Conservation (phyloP, 805 yeast species). For the Candida nonsorbophila region DNA sequence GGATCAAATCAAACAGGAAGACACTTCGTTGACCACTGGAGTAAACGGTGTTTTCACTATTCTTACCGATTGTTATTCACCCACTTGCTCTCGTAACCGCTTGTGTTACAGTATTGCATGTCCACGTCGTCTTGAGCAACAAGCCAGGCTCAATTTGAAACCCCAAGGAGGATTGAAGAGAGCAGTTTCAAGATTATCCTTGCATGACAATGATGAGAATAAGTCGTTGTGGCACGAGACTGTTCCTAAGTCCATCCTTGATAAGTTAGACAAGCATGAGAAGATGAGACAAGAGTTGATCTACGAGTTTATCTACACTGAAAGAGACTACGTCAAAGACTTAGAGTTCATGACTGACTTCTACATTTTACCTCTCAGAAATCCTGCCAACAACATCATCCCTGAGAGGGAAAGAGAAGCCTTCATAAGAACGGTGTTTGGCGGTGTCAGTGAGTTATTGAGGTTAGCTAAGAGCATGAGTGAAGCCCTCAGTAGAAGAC, state of each 20-base stretch:
- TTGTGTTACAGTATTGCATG: constrained; percentile 94
- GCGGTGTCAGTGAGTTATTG: constrained; percentile 82
- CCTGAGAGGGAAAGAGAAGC: constrained; percentile 87
- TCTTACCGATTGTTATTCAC: constrained; percentile 91
- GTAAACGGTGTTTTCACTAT: constrained; percentile 92
- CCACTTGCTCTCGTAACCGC: constrained; percentile 86
- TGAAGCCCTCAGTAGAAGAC: constrained; percentile 79
- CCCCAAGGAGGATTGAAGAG: constrained; percentile 80
- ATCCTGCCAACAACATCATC: constrained; percentile 67
- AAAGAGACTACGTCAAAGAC: constrained; percentile 92
- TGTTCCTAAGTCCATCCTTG: constrained; percentile 75
- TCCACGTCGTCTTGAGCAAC: constrained; percentile 93
- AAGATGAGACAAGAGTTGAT: constrained; percentile 92
- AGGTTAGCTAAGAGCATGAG: constrained; percentile 79
- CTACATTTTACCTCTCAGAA: constrained; percentile 87
- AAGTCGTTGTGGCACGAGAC: constrained; percentile 92
- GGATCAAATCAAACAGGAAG: constrained; percentile 3
- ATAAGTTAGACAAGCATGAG: constrained; percentile 74
- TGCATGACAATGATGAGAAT: constrained; percentile 65
- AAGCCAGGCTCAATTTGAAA: constrained; percentile 83
- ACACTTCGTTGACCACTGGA: constrained; percentile 21
- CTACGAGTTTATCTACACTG: constrained; percentile 89
- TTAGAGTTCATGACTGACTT: constrained; percentile 89
- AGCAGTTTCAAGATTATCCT: constrained; percentile 63
- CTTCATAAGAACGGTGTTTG: constrained; percentile 86